Evolutionary conservation across 768 basidiomycete species (phyloP), one percentile per base, ranked within the genome.

Genomic region (Candolleomyces aberdarensis): DNA sequence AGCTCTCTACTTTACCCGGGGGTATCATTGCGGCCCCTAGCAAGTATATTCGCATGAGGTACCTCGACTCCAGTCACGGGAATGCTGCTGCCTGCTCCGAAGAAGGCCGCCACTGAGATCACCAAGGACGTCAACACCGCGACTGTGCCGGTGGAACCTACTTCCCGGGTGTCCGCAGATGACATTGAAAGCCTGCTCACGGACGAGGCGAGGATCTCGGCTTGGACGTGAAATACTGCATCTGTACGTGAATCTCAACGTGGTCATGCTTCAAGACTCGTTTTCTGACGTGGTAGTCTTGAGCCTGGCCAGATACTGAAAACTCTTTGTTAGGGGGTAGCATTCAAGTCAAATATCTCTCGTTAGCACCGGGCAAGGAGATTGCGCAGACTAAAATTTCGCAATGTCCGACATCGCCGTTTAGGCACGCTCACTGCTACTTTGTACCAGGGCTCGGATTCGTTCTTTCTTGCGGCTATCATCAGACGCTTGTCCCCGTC

Each of bases 351-450:
- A 91, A 86, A 80, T 93, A 93, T 69, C 66, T 89, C 52, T 86
- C 86, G 31, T 78, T 94, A 57, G 83, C 82, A 43, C 83, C 83
- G 19, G 80, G 85, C 40, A 91, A 83, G 65, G 86, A 92, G 75
- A 88, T 96, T 54, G 85, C 92, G 1, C 94, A 96, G 75, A 88
- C 89, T 5, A 97, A 96, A 96, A 83, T 84, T 44, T 75, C 95
- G 63, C 78, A 85, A 67, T 91, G 83, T 69, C 93, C 94, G 48
- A 86, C 83, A 32, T 98, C 96, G 95, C 94, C 94, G 17, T 76
- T 82, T 31, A 29, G 52, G 10, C 95, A 92, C 85, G 26, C 75
- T 97, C 64, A 94, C 90, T 9, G 92, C 89, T n/a, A 86, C 86
- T 1, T 77, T 98, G 19, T 83, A 84, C 5, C 94, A 98, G 69